Base-by-base conservation (phyloP, 2,329 filamentous ascomycete species). In the Aspergillus sp. region DNA sequence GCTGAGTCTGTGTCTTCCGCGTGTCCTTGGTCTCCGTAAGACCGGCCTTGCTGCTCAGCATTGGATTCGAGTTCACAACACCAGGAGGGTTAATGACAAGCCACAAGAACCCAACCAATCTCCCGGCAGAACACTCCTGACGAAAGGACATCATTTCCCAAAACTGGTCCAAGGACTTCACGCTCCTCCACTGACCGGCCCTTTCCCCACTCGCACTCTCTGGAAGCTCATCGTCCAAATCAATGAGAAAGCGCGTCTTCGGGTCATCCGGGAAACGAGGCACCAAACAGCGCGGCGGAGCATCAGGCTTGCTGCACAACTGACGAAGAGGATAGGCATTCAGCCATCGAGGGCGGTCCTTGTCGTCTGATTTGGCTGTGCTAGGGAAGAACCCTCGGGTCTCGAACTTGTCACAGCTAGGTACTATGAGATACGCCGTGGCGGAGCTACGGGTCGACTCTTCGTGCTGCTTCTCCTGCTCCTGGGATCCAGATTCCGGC, bases 91-190 rank as follows among this genome's bases (percentile, higher is more conserved):
- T 83, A 47, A 97, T 89, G 0, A 97, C 88, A 24, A 97, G 78
- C 93, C 96, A 99, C 24, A 98, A 82, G 65, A 99, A 99, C 0
- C 96, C 96, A 0, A 96, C 96, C 69, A 96, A 82, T 17, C 93
- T 84, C 0, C 95, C 96, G 35, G 92, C 91, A 0, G 93, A 96
- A 70, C 95, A 99, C 70, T 99, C 95, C 72, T 98, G 95, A 56
- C 95, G 83, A 70, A 90, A 98, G 0, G 93, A 89, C 93, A 99
- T 98, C 83, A 96, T 90, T 61, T 99, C 95, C 95, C 95, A 99
- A 69, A 99, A 99, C 65, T 93, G 87, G n/a, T 93, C 90, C 41
- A 99, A 78, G 0, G 86, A 90, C 70, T 84, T 88, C 23, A 97
- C 87, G 59, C 89, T 92, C 70, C 87, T 90, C 95, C 95, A 99